A percentile compares a stretch with the other conserved stretches of the same genome.
Conservation (phyloP, 2,329 filamentous ascomycete genomes). For the Colletotrichum lini region DNA sequence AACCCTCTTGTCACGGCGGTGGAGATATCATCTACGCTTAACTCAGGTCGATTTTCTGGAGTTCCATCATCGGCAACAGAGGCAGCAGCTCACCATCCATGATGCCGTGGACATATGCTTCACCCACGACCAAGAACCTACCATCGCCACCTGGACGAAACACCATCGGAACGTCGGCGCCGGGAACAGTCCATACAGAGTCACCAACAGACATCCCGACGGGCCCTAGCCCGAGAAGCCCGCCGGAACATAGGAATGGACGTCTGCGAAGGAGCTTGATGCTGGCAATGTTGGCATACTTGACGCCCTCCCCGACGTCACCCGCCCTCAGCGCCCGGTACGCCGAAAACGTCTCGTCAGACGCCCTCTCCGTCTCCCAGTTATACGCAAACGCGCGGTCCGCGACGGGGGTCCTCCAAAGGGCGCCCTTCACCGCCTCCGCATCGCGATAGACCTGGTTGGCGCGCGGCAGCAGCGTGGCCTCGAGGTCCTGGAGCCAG, state of each 20-base stretch:
- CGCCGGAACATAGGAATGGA: background rate
- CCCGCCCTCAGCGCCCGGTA: slow-evolving; percentile 13
- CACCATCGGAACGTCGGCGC: slow-evolving; percentile 1
- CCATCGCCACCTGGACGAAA: background rate
- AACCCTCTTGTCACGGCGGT: no score
- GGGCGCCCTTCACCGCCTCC: background rate
- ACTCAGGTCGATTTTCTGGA: background rate
- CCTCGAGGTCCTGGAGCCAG: slow-evolving; percentile 7
- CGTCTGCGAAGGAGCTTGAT: slow-evolving; percentile 9
- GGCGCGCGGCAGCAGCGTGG: background rate
- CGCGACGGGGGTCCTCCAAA: slow-evolving; percentile 16
- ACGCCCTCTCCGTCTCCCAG: slow-evolving; percentile 15
- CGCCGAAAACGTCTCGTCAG: background rate
- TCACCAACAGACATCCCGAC: background rate
- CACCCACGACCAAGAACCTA: background rate
- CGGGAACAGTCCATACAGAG: slow-evolving; percentile 4
- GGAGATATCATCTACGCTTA: background rate
- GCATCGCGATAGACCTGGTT: background rate
- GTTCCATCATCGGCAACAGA: background rate
- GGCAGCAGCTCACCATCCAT: slow-evolving; percentile 12
- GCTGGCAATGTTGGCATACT: slow-evolving; percentile 15
- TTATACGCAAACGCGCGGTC: slow-evolving; percentile 23
- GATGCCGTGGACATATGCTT: slow-evolving; percentile 18
- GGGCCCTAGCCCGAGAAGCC: slow-evolving; percentile 2
- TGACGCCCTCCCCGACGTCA: slow-evolving; percentile 1